Evolutionary conservation across 495 filamentous ascomycete genomes (phyloP).

Genomic region (Tricharina praecox): DNA sequence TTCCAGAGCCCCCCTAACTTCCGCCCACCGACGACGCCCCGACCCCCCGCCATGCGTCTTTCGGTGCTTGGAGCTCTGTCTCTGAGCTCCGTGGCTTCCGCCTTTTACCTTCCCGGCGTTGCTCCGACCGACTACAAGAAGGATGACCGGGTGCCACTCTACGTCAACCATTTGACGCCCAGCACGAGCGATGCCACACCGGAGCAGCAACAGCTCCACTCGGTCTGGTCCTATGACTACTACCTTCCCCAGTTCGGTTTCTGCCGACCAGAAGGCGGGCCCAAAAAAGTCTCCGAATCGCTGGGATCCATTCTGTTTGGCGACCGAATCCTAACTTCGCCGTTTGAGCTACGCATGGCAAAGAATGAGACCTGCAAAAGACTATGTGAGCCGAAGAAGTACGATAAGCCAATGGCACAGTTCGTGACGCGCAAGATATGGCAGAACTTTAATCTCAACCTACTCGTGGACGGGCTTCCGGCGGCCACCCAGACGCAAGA

Average conservation of each 20-base stretch:
- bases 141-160: slow-evolving; percentile 63
- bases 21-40: neutral
- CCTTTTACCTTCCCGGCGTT: slow-evolving; percentile 92
- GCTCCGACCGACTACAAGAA: slow-evolving; percentile 78
- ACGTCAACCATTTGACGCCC: slow-evolving; percentile 84
- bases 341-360: slow-evolving; percentile 71
- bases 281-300: slow-evolving; percentile 63
- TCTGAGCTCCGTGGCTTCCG: slow-evolving; percentile 40
- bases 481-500: slow-evolving; percentile 66
- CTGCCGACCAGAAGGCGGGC: slow-evolving; percentile 59
- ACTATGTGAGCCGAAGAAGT: slow-evolving; percentile 48
- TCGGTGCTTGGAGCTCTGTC: slow-evolving; percentile 18
- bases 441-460: slow-evolving; percentile 78
- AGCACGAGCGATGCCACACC: slow-evolving; percentile 49
- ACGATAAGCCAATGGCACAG: slow-evolving; percentile 47
- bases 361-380: slow-evolving; percentile 72
- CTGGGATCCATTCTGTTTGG: slow-evolving; percentile 92
- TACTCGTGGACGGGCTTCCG: slow-evolving; percentile 85
- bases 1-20: neutral
- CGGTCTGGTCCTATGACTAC: slow-evolving; percentile 90
- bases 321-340: slow-evolving; percentile 83
- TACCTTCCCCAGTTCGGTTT: slow-evolving; percentile 77
- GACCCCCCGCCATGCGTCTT: slow-evolving; percentile 14
- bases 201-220: slow-evolving; percentile 59
- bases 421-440: slow-evolving; percentile 71